Conservation (phyloP, 371 early-diverging fungal species). For the Cokeromyces recurvatus region DNA sequence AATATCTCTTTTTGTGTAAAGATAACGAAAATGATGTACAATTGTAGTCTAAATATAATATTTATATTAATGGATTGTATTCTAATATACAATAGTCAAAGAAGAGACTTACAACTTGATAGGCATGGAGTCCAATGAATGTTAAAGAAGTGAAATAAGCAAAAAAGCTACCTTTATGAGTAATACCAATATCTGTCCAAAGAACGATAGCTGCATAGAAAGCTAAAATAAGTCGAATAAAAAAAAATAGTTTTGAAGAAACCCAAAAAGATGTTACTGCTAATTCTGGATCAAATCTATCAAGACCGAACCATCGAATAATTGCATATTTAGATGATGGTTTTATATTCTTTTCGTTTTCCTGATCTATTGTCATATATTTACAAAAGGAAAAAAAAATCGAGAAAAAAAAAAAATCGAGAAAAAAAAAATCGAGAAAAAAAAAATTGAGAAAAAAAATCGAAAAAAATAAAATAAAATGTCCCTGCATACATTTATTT, state of each 20-base stretch:
- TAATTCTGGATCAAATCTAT: constrained; percentile 48
- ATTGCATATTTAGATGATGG: constrained; percentile 26
- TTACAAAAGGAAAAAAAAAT: no score
- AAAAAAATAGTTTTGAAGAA: constrained; percentile 33
- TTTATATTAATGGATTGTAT: no score
- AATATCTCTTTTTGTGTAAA: constrained; percentile 18
- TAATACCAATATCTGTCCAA: constrained; percentile 35
- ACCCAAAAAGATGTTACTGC: constrained; percentile 54
- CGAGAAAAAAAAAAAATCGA: no score
- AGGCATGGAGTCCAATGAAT: constrained; percentile 47
- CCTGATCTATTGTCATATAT: no score
- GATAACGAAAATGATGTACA: constrained; percentile 30
- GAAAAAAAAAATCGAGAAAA: no score
- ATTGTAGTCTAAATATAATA: constrained; percentile 16
- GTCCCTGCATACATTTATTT: no score
- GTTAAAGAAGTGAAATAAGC: constrained; percentile 49
- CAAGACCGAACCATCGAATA: constrained; percentile 43
- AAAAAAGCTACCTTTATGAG: constrained; percentile 20
- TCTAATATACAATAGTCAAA: no score
- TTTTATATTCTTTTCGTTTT: no score
- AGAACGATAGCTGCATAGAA: constrained; percentile 42
- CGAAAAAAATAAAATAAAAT: no score
- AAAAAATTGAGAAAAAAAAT: no score
- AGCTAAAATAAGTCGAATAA: constrained; percentile 32
- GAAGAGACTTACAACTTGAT: constrained; percentile 52